Base-by-base conservation (phyloP, 164 flowering plant species). In the Chimonanthus praecox region DNA sequence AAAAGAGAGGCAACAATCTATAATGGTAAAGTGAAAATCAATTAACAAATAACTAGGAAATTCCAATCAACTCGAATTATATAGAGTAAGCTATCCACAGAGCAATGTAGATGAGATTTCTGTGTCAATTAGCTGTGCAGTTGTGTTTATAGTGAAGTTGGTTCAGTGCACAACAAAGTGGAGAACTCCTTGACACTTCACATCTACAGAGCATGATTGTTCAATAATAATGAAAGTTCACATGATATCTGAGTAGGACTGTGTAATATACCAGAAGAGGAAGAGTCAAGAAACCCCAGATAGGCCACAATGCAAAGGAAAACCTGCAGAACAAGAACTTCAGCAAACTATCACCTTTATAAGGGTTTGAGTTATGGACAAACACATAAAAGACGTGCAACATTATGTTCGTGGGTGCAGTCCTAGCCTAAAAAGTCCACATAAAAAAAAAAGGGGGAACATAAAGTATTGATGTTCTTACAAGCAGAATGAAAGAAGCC, bases 271-370 rank as follows among this genome's bases (percentile, higher is more conserved):
- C 98, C 91, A 94, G 83, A 79, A 94, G 91, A 78, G 96, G 98
- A 50, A 94, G 84, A 70, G 94, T 87, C 85, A 94, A 80, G 85
- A 92, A 87, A 78, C 92, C 82, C 98, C 98, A 94, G 48, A 94
- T 88, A 64, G 98, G 97, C 98, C 97, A 94, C 78, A 94, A 73
- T 71, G 98, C 92, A 82, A 84, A 85, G 46, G 88, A 80, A 69
- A 92, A 85, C 84, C 98, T 94, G 88, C 72, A 80, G 79, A 67
- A 76, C 65, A 51, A 4, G 51, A n/a, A 58, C 70, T 73, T 79
- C 62, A 80, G 76, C 43, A 75, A 66, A 76, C 69, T 48, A 71
- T 21, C 13, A 8, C 47, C 46, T 4, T 15, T 60, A 11, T 4
- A 50, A 58, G 71, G 71, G 58, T 13, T 2, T 49, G 47, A 1